Percentiles rank a stretch among this genome's conserved stretches.
phyloP scores from a whole-genome alignment of 768 basidiomycete genomes.

The Neoboletus subvelutipes region DNA sequence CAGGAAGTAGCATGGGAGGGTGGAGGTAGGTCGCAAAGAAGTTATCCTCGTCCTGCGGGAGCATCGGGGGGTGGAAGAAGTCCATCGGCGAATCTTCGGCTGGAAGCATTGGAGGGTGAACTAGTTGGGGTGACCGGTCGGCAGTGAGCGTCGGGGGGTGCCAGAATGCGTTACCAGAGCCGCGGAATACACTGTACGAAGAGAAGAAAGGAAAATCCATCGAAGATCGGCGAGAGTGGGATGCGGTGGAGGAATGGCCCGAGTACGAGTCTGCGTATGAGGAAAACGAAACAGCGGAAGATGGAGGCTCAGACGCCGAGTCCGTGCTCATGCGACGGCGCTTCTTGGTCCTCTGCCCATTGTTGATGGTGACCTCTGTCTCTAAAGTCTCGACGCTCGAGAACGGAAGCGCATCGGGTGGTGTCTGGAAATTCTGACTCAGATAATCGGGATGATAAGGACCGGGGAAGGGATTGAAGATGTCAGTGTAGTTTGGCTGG shows the following conservation, averaged over 20 bases:
- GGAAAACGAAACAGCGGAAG: constrained; percentile 62
- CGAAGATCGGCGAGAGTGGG: constrained; percentile 59
- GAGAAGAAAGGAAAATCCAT: constrained; percentile 67
- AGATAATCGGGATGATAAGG: constrained; percentile 76
- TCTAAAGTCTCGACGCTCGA: too few relatives aligned
- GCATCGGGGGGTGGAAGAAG: constrained; percentile 63
- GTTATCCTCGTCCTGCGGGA: constrained; percentile 63
- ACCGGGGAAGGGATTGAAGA: constrained; percentile 58
- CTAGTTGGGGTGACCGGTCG: constrained; percentile 53
- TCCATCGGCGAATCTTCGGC: constrained; percentile 69
- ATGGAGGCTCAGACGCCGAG: constrained; percentile 50
- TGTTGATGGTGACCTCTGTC: too few relatives aligned
- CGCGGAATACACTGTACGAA: constrained; percentile 51
- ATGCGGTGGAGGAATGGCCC: constrained; percentile 53
- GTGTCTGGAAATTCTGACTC: constrained; percentile 47
- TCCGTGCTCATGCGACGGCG: constrained; percentile 70
- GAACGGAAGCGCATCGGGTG: constrained; percentile 12
- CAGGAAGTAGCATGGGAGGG: constrained; percentile 53
- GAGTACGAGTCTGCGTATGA: constrained; percentile 64
- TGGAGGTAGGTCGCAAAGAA: constrained; percentile 55
- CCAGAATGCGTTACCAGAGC: constrained; percentile 63
- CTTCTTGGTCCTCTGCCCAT: constrained; percentile 50
- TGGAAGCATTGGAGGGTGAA: constrained; percentile 73
- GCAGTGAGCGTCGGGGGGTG: constrained; percentile 74
- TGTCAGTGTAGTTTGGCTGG: constrained; percentile 29